Base-by-base conservation (phyloP, 331 rosid genomes). In the Cydonia oblonga region DNA sequence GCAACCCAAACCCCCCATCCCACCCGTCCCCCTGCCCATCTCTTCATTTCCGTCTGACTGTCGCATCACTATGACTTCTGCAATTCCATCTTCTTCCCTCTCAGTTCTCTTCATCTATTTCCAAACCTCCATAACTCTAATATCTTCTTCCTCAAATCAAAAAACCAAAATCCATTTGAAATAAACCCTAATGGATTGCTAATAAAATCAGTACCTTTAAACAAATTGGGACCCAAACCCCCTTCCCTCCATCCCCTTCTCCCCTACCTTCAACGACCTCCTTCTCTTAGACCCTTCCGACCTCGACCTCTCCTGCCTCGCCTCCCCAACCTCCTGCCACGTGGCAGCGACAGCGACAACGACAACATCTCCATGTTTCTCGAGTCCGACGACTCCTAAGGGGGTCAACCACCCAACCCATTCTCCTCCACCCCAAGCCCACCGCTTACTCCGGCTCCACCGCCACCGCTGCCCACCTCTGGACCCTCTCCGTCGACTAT, bases 241-340 rank as follows among this genome's bases (percentile, higher is more conserved):
- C 91, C 28, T 90, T 87, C 78, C 96, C 91, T n/a, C n/a, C 35
- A 78, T 89, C 69, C 84, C 86, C 22, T n/a, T n/a, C n/a, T n/a
- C n/a, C n/a, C n/a, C n/a, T n/a, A 88, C 83, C 85, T 76, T 89
- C 52, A 96, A 93, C 62, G 93, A 93, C 76, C 87, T 90, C 16
- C 96, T 90, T 68, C 84, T 79, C 79, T 90, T 93, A 33, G 96
- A 93, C 79, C 81, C 96, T 3, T 91, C 92, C 57, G 95, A 93
- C 87, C 82, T 90, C 75, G 93, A 90, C 79, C 86, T 87, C 78
- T 82, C 89, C 46, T 25, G 73, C n/a, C 74, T 85, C 42, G 90
- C 88, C 16, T 88, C 91, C 4, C 89, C 0, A 75, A 84, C 0
- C 78, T 91, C 0, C 68, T 15, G 42, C 68, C 75, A 58, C 75